Conservation (phyloP, 2,329 filamentous ascomycete species). For the Dothistroma septosporum region DNA sequence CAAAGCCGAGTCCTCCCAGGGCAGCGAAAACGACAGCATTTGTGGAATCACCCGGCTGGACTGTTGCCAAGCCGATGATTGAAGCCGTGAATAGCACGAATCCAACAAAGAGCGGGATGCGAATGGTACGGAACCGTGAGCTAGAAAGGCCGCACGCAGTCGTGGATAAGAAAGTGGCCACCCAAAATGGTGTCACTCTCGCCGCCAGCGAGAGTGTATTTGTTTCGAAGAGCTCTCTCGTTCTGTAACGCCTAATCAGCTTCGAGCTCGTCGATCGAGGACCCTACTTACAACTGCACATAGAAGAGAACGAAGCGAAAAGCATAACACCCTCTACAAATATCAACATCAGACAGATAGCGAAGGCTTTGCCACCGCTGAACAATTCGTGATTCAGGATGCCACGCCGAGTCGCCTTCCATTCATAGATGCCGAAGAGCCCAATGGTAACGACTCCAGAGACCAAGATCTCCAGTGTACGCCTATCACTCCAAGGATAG, state of each 20-base stretch:
- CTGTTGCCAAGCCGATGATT: conserved; percentile 14
- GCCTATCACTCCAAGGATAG: conserved; percentile 34
- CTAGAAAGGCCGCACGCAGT: conserved; percentile 13
- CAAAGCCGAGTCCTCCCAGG: conserved; percentile 20
- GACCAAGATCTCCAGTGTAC: conserved; percentile 33
- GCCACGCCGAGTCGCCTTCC: conserved; percentile 16
- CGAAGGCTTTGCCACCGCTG: conserved; percentile 10
- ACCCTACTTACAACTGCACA: conserved; percentile 12
- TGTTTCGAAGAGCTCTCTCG: conserved; percentile 10
- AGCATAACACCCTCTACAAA: conserved; percentile 21
- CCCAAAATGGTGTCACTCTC: conserved; percentile 15
- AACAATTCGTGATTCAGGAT: conserved; percentile 21
- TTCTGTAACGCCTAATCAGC: neutral
- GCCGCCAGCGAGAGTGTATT: conserved; percentile 7
- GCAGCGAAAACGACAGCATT: conserved; percentile 15
- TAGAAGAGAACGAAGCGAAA: conserved; percentile 19
- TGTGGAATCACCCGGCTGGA: conserved; percentile 16
- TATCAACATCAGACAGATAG: conserved; percentile 14
- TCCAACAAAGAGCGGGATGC: conserved; percentile 13
- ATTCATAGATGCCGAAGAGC: conserved; percentile 28
- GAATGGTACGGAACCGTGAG: conserved; percentile 13
- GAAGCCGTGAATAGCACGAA: conserved; percentile 18
- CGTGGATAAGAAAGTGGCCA: conserved; percentile 9
- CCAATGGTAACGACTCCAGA: conserved; percentile 32
- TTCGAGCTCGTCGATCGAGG: neutral